A percentile compares a stretch with the other conserved stretches of the same genome.
These are phyloP conservation scores for Rhodotorula kratochvilovae DNA, from an alignment of 768 basidiomycete genomes.

Conservation along the genomic window DNA sequence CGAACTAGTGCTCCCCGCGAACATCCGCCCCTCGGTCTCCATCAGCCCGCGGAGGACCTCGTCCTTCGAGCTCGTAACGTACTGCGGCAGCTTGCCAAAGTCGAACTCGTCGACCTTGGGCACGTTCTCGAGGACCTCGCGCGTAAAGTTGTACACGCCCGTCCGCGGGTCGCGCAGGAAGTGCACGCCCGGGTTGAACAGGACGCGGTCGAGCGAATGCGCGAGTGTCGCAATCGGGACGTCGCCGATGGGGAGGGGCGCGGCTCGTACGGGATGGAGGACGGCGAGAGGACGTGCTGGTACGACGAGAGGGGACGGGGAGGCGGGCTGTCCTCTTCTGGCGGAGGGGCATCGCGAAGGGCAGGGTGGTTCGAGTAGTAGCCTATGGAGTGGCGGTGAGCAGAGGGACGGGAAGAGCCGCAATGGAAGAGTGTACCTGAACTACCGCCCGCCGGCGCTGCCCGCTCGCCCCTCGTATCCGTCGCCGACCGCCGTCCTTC, in stretches of 20 bases:
- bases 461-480: no score
- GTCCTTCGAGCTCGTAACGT: slow-evolving; percentile 74
- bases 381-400: not conserved
- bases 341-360: not conserved
- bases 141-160: slow-evolving; percentile 74
- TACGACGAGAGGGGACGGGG: slow-evolving; percentile 23
- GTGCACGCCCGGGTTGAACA: slow-evolving; percentile 77
- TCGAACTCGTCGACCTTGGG: slow-evolving; percentile 77
- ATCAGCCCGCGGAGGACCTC: slow-evolving; percentile 55
- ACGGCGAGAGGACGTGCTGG: slow-evolving; percentile 5
- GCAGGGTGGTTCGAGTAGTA: slow-evolving; percentile 7
- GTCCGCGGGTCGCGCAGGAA: slow-evolving; percentile 83
- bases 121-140: slow-evolving; percentile 62
- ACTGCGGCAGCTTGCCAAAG: slow-evolving; percentile 69
- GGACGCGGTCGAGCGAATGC: slow-evolving; percentile 63
- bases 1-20: slow-evolving; percentile 81
- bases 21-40: slow-evolving; percentile 57
- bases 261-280: slow-evolving; percentile 1
- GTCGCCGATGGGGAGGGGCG: slow-evolving; percentile 5
- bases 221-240: slow-evolving; percentile 57
- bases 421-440: no score
- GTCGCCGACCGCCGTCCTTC: not conserved
- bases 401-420: not conserved
- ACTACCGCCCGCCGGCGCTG: no score
- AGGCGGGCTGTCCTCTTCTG: not conserved